These are phyloP conservation scores for Saturnispora dispora DNA, from an alignment of 805 yeast genomes.

Conservation along the genomic window DNA sequence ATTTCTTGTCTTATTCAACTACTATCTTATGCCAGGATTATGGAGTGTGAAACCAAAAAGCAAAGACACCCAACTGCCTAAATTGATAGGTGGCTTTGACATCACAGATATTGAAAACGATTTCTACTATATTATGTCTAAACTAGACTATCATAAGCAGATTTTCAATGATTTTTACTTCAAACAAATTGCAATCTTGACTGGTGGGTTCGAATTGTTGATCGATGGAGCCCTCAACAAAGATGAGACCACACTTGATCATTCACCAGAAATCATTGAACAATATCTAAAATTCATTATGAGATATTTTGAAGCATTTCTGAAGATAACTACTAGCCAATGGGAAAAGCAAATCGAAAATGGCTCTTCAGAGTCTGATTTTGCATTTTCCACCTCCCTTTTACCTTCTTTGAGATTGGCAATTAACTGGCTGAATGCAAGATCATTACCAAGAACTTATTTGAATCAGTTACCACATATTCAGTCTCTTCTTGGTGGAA, in stretches of 20 bases:
- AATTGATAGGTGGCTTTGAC: slow-evolving; percentile 16
- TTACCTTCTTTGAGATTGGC: slow-evolving; percentile 40
- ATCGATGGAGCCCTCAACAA: slow-evolving; percentile 19
- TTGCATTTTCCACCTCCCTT: slow-evolving; percentile 19
- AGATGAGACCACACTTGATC: slow-evolving; percentile 20
- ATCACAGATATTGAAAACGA: slow-evolving; percentile 26
- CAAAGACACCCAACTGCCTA: background rate
- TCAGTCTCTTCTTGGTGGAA: slow-evolving; percentile 2
- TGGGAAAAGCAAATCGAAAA: background rate
- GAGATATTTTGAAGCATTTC: slow-evolving; percentile 30
- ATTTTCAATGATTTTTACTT: slow-evolving; percentile 27
- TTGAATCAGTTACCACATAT: slow-evolving; percentile 17
- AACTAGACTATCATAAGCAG: slow-evolving; percentile 27
- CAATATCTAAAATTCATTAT: slow-evolving; percentile 34
- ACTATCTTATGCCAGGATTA: slow-evolving; percentile 33
- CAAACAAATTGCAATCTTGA: slow-evolving; percentile 30
- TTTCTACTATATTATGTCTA: slow-evolving; percentile 21
- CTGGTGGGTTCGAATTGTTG: slow-evolving; percentile 31
- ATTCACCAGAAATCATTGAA: slow-evolving; percentile 19
- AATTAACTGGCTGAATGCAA: slow-evolving; percentile 49
- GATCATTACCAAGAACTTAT: slow-evolving; percentile 31
- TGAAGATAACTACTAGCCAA: slow-evolving; percentile 8
- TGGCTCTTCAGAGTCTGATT: background rate
- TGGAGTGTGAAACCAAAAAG: slow-evolving; percentile 25
- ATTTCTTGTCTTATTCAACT: slow-evolving; percentile 26